Base-by-base conservation (phyloP, 1,139 yeast species). In the Kodamaea fungicola region DNA sequence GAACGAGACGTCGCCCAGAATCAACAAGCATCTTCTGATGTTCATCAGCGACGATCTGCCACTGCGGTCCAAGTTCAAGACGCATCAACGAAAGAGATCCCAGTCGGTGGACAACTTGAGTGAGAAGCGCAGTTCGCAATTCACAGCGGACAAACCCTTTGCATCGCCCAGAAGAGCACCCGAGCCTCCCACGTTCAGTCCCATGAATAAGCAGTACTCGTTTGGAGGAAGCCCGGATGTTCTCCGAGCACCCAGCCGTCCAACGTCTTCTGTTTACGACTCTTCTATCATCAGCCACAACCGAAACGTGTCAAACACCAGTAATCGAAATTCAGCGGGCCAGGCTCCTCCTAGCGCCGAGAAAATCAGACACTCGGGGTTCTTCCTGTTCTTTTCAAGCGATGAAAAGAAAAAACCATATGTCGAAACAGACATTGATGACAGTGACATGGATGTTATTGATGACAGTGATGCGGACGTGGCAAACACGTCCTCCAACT, bases 121-220 rank as follows among this genome's bases (percentile, higher is more conserved):
- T 37, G 55, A 46, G 22, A 44, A 46, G 28, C 37, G 49, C 22
- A 39, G 41, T 28, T 38, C 48, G 29, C 38, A 38, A 8, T 30
- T 37, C 12, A 45, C 47, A 5, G 42, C 43, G 9, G 46, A 45
- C 2, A 28, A 24, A 28, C 40, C 51, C 2, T 78, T 80, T 50
- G 55, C 67, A 24, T 79, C 86, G 0, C 87, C 86, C 19, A 66
- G 86, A 55, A 76, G 66, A 49, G 83, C 85, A 0, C 86, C 86
- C 1, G 69, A 67, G 38, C 82, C 83, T 6, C 83, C 83, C 2
- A 53, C 65, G 4, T 68, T 73, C 31, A 71, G 62, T 37, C 61
- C 65, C 3, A 38, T 56, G 39, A 52, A 54, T 40, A 46, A 47
- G 8, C 39, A 33, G 25, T 61, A 44, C 42, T 53, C 52, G 38